Evolutionary conservation across 495 filamentous ascomycete species (phyloP).

Genomic region (Trichocladium antarcticum): DNA sequence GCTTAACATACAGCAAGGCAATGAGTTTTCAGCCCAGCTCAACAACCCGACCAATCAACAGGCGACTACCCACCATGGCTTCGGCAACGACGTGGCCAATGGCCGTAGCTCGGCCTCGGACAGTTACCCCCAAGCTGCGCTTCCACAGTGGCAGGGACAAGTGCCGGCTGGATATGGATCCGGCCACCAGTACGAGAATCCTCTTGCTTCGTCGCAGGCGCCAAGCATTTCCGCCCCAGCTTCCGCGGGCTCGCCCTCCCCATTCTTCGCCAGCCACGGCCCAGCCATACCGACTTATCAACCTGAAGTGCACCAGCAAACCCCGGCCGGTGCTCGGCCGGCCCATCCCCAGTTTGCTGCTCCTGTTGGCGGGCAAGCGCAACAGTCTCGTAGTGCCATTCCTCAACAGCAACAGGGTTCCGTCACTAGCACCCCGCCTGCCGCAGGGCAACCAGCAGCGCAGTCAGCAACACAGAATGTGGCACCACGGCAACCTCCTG

Average conservation of each 20-base stretch:
- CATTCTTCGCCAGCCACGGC: conserved; percentile 8
- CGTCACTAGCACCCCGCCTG: conserved; percentile 10
- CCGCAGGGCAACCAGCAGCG: background rate
- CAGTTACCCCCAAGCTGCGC: conserved; percentile 10
- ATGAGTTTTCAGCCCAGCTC: conserved; percentile 12
- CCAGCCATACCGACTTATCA: conserved; percentile 9
- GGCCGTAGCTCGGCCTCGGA: conserved; percentile 3
- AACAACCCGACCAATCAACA: conserved; percentile 12
- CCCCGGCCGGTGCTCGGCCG: conserved; percentile 3
- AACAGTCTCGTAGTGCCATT: conserved; percentile 5
- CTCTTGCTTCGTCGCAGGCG: conserved; percentile 13
- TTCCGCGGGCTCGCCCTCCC: conserved; percentile 9
- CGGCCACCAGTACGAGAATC: conserved; percentile 18
- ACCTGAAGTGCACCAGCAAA: conserved; percentile 5
- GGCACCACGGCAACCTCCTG: conserved; percentile 9
- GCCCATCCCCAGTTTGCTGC: conserved; percentile 13
- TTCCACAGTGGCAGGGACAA: conserved; percentile 19
- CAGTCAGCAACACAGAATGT: conserved; percentile 11
- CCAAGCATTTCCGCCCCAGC: conserved; percentile 7
- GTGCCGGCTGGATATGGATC: conserved; percentile 10
- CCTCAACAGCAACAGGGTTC: conserved; percentile 6
- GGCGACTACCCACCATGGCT: conserved; percentile 7
- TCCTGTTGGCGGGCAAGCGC: conserved; percentile 12
- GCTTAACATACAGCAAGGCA: conserved; percentile 8
- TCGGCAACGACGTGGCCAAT: conserved; percentile 6